A percentile compares a stretch with the other conserved stretches of the same genome.
These are phyloP conservation scores for Zoysia japonica DNA, from an alignment of 176 grass and related monocot genomes.

Conservation along the genomic window DNA sequence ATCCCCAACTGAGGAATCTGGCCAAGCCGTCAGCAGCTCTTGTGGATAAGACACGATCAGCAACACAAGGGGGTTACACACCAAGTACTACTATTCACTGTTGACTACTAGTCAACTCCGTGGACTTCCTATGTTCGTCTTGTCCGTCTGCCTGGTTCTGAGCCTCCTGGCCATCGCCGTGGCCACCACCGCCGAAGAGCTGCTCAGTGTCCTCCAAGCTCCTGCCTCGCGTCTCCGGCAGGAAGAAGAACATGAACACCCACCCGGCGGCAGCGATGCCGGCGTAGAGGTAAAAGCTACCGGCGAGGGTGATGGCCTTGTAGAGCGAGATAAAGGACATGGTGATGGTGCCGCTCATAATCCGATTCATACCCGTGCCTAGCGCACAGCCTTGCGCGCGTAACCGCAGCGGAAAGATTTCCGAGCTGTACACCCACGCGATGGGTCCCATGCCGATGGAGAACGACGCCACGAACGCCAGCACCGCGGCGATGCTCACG, in stretches of 20 bases:
- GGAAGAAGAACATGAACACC: conserved; percentile 75
- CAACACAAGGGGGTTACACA: not conserved
- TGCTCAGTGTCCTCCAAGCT: conserved; percentile 68
- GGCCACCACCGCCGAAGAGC: conserved; percentile 54
- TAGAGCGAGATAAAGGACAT: conserved; percentile 88
- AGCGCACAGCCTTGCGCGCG: conserved; percentile 69
- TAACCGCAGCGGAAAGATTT: conserved; percentile 77
- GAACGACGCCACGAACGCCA: conserved; percentile 68
- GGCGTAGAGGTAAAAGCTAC: conserved; percentile 75
- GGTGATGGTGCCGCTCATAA: conserved; percentile 62
- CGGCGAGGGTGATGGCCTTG: conserved; percentile 62
- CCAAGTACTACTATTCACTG: not conserved
- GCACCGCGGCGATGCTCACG: conserved; percentile 54
- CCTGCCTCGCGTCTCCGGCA: conserved; percentile 77
- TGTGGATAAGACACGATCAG: not conserved
- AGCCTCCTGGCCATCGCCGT: not conserved
- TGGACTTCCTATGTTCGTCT: conserved; percentile 26
- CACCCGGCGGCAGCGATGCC: conserved; percentile 57
- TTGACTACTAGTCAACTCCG: conserved; percentile 35
- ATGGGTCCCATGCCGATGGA: conserved; percentile 74
- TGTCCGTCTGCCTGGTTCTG: not conserved
- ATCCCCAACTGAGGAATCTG: not conserved
- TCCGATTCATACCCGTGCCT: conserved; percentile 67
- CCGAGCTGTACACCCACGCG: conserved; percentile 93
- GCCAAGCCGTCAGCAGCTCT: not conserved